phyloP scores from a whole-genome alignment of 169 alveolate genomes.

The Cryptosporidium sp. region DNA sequence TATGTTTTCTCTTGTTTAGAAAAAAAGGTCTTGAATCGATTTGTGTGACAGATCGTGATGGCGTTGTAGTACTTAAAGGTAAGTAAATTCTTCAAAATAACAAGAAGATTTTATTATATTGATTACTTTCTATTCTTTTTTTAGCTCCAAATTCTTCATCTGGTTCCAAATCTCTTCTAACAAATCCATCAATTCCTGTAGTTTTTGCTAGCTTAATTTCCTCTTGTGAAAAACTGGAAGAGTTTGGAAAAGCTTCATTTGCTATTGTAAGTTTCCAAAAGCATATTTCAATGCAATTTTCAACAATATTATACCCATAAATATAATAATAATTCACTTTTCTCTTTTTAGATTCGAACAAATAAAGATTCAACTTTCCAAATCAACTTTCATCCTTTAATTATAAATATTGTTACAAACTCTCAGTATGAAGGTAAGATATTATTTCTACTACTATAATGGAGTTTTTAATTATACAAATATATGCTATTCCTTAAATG shows the following conservation, averaged over 20 bases:
- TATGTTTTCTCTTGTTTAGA: not conserved
- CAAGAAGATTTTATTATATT: not conserved
- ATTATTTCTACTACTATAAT: not conserved
- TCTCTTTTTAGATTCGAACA: conserved; percentile 17
- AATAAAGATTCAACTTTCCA: conserved; percentile 31
- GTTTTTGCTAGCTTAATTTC: conserved; percentile 28
- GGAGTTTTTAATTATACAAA: not conserved
- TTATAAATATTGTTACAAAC: conserved; percentile 28
- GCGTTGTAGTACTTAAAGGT: conserved; percentile 60
- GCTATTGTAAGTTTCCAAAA: conserved; percentile 30
- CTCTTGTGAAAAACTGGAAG: conserved; percentile 52
- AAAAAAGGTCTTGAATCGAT: conserved; percentile 37
- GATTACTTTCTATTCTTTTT: not conserved
- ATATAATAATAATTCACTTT: too few species aligned
- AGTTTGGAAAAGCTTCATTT: conserved; percentile 41
- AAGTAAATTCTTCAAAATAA: not conserved
- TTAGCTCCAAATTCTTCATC: not conserved
- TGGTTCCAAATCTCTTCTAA: not conserved
- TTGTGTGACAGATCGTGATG: conserved; percentile 45
- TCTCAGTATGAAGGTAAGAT: conserved; percentile 61
- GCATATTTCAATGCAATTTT: not conserved
- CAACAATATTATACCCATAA: too few species aligned
- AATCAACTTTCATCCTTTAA: conserved; percentile 37
- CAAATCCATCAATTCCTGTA: conserved; percentile 5
- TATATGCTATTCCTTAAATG: too few species aligned